Conservation (phyloP, 192 early-diverging fungal genomes). For the Gryganskiella cystojenkinii region DNA sequence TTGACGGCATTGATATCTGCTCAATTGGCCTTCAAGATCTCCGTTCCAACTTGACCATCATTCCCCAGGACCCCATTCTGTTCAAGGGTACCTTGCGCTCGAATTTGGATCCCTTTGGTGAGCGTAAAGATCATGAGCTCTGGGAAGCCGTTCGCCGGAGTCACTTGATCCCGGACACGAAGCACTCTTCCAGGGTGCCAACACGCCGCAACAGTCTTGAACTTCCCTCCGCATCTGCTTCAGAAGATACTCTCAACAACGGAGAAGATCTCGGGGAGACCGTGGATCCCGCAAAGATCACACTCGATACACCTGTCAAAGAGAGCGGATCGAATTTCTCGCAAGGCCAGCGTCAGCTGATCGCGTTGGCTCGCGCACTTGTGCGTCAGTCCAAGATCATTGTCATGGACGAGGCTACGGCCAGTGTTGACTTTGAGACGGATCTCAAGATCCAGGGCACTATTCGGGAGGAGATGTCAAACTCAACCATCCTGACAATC, state of each 20-base stretch:
- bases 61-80: slow-evolving; percentile 91
- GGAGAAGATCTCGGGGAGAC: slow-evolving; percentile 26
- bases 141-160: slow-evolving; percentile 83
- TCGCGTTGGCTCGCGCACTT: slow-evolving; percentile 82
- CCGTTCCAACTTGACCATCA: slow-evolving; percentile 82
- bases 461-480: slow-evolving; percentile 76
- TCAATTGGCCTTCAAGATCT: slow-evolving; percentile 78
- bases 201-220: slow-evolving; percentile 28
- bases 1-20: slow-evolving; percentile 84
- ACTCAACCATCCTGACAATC: slow-evolving; percentile 85
- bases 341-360: slow-evolving; percentile 82
- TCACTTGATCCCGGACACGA: slow-evolving; percentile 64
- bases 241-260: background rate
- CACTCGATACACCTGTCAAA: slow-evolving; percentile 77
- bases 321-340: slow-evolving; percentile 85
- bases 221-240: slow-evolving; percentile 14
- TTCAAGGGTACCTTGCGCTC: slow-evolving; percentile 83
- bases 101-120: slow-evolving; percentile 89
- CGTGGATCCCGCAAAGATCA: slow-evolving; percentile 51
- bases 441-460: slow-evolving; percentile 89
- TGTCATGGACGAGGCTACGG: slow-evolving; percentile 91
- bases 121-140: slow-evolving; percentile 77
- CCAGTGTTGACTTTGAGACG: slow-evolving; percentile 86
- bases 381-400: slow-evolving; percentile 74
- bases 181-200: background rate